Base-by-base conservation (phyloP, 2,329 filamentous ascomycete genomes). In the Elsinoe batatas region DNA sequence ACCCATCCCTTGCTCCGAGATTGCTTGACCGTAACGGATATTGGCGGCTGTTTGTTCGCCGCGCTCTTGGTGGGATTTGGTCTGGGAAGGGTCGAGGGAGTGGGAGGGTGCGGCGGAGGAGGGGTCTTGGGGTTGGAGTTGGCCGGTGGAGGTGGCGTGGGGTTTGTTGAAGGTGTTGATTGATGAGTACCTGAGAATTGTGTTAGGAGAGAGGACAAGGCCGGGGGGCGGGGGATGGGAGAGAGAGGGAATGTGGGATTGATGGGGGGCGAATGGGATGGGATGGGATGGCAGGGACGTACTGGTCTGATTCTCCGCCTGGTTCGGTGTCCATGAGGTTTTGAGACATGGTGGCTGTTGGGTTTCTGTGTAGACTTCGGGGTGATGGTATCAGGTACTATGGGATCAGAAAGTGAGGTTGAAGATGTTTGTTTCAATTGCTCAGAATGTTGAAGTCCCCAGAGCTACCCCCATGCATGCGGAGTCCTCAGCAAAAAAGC, bases 321-420 rank as follows among this genome's bases (percentile, higher is more conserved):
- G 73, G 72, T 57, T 76, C 76, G 30, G 78, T 82, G 61, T 81
- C 75, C 74, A 84, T 78, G 40, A 83, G 70, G 60, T 76, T 74
- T 15, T 71, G 68, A 58, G 77, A 74, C 78, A 81, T 80, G 12
- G 32, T 60, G 42, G 57, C 36, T 26, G 15, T 12, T 26, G 36
- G 30, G 42, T 55, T 3, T 20, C 43, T 36, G 8, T 18, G 20
- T 36, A 13, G n/a, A 36, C 8, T 40, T 32, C 11, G 5, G 20
- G 26, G 33, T 2, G 20, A 26, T 6, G 18, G 18, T 18, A 20
- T 32, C 22, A 22, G 50, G 2, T n/a, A 30, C 1, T 54, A 37
- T 37, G 15, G 18, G 5, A 17, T 17, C 5, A 37, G 20, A 20
- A 37, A 32, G 18, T 54, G 26, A 30, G 26, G 8, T 30, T 30